A percentile compares a stretch with the other conserved stretches of the same genome.
Conservation (phyloP, 1,284 basidiomycete species). For the Melanopsichium pennsylvanicum region DNA sequence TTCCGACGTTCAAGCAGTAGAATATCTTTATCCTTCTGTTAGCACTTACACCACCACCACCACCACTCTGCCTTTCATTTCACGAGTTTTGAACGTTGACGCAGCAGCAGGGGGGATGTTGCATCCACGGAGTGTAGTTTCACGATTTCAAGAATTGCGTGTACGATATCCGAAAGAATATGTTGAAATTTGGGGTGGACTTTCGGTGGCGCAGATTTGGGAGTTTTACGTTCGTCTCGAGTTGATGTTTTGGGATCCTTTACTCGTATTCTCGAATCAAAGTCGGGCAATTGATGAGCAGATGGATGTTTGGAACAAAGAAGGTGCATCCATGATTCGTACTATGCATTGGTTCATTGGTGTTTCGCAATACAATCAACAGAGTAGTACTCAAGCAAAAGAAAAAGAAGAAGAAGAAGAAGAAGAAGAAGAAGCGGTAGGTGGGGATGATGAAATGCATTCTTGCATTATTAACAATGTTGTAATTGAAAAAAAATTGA, state of each 20-base stretch:
- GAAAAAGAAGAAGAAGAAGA: too few species aligned
- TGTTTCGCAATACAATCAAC: conserved; percentile 14
- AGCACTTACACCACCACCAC: neutral
- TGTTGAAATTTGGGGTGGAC: conserved; percentile 57
- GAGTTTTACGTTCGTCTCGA: conserved; percentile 58
- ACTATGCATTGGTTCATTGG: conserved; percentile 36
- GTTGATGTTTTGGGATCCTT: conserved; percentile 44
- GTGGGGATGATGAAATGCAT: conserved; percentile 57
- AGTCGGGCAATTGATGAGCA: neutral
- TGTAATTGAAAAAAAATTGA: conserved; percentile 35
- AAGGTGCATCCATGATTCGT: too few species aligned
- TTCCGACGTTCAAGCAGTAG: conserved; percentile 53
- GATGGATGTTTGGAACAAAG: conserved; percentile 11
- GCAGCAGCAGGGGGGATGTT: neutral
- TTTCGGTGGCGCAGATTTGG: conserved; percentile 58
- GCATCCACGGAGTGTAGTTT: conserved; percentile 48
- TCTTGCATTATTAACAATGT: conserved; percentile 40
- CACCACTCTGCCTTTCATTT: neutral
- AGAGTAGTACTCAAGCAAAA: too few species aligned
- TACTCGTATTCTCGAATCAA: conserved; percentile 6
- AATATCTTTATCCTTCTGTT: conserved; percentile 50
- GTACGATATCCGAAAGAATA: conserved; percentile 52
- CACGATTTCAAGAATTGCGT: conserved; percentile 55
- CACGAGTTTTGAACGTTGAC: neutral
- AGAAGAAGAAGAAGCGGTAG: neutral